Conservation (phyloP, 208 protist genomes). For the Trypanosoma cruzi region DNA sequence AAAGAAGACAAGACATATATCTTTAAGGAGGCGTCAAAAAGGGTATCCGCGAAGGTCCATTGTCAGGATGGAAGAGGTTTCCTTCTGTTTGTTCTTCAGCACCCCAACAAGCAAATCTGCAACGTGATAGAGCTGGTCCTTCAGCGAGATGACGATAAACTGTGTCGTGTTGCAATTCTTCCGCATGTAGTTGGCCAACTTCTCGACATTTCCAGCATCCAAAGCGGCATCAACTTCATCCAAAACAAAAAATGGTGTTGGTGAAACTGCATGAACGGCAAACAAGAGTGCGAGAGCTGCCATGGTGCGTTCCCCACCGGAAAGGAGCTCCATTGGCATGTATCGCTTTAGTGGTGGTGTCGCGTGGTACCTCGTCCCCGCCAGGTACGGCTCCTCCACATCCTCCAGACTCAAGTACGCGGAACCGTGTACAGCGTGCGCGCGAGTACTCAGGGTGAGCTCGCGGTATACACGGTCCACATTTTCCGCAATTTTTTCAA, state of each 20-base stretch:
- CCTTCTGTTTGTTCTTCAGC: slow-evolving; percentile 89
- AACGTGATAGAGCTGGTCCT: slow-evolving; percentile 97
- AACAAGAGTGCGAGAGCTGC: slow-evolving; percentile 98
- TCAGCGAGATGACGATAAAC: slow-evolving; percentile 98
- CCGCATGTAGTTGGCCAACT: slow-evolving; percentile 95
- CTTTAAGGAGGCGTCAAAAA: slow-evolving; percentile 39
- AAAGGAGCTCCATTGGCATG: slow-evolving; percentile 97
- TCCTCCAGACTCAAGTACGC: slow-evolving; percentile 97
- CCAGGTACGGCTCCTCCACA: slow-evolving; percentile 96
- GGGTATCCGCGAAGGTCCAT: slow-evolving; percentile 89
- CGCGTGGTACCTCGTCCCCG: slow-evolving; percentile 96
- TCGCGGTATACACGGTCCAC: slow-evolving; percentile 96
- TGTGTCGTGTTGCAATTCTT: slow-evolving; percentile 85
- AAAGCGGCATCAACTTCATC: slow-evolving; percentile 99
- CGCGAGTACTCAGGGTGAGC: slow-evolving; percentile 89
- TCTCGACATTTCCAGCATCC: slow-evolving; percentile 97
- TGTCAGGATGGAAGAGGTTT: slow-evolving; percentile 83
- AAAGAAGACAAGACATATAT: slow-evolving; percentile 10
- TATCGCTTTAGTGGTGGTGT: slow-evolving; percentile 98
- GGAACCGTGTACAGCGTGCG: slow-evolving; percentile 82
- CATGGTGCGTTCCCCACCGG: slow-evolving; percentile 99
- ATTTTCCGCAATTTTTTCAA: slow-evolving; percentile 86
- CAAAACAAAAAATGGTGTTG: slow-evolving; percentile 98
- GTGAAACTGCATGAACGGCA: slow-evolving; percentile 95
- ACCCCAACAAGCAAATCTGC: slow-evolving; percentile 96